phyloP scores from a whole-genome alignment of 1,284 basidiomycete genomes.

The Clitocybe nebularis region DNA sequence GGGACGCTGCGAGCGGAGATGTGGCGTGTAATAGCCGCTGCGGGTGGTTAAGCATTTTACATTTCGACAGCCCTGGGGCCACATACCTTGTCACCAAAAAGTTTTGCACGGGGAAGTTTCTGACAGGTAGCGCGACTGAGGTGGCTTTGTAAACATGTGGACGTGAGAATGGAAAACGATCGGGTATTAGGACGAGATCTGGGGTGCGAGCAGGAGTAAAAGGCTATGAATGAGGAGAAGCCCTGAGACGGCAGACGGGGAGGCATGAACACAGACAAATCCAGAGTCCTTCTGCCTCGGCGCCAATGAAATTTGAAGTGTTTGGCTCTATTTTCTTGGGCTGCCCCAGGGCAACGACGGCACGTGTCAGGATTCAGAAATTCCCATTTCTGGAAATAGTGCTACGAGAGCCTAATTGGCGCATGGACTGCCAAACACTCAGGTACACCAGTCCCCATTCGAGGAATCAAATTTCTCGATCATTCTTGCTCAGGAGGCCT shows the following conservation, averaged over 20 bases:
- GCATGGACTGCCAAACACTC: no score
- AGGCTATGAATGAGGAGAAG: slow-evolving; percentile 54
- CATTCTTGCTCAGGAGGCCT: no score
- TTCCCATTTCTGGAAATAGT: no score
- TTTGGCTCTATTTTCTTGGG: slow-evolving; percentile 25
- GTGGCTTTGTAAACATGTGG: slow-evolving; percentile 30
- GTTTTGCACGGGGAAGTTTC: slow-evolving; percentile 18
- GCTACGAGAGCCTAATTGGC: no score
- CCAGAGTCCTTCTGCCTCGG: slow-evolving; percentile 1
- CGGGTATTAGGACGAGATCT: slow-evolving; percentile 29
- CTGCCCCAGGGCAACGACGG: background rate
- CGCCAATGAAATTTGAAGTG: slow-evolving; percentile 26
- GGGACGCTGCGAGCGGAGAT: slow-evolving; percentile 42
- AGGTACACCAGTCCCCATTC: no score
- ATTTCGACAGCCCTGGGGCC: no score
- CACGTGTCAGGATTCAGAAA: background rate
- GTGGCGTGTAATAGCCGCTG: slow-evolving; percentile 80
- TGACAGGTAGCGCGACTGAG: slow-evolving; percentile 10
- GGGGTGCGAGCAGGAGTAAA: slow-evolving; percentile 48
- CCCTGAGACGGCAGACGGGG: slow-evolving; percentile 45
- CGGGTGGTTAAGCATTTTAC: slow-evolving; percentile 8
- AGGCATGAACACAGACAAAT: slow-evolving; percentile 30
- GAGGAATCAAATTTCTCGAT: no score
- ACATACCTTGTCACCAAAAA: slow-evolving; percentile 30
- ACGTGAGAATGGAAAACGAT: slow-evolving; percentile 36